phyloP scores from a whole-genome alignment of 2,329 filamentous ascomycete species.

The Elsinoe arachidis region DNA sequence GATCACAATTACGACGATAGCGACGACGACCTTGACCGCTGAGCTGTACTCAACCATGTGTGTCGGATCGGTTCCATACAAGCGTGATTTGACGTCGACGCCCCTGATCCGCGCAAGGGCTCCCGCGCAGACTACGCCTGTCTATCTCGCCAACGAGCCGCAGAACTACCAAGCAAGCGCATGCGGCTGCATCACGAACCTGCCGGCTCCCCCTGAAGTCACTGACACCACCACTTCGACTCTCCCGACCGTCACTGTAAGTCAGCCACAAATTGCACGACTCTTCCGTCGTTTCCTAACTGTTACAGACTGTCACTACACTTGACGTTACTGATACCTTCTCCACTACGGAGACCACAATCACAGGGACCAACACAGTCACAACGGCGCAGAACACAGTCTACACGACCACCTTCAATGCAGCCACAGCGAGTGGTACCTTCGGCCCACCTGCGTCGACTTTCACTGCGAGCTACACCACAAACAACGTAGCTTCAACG shows the following conservation, averaged over 20 bases:
- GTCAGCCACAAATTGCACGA: neutral
- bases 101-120: neutral
- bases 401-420: neutral
- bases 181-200: neutral
- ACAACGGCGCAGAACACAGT: neutral
- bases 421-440: neutral
- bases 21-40: no score
- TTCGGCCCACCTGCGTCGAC: neutral
- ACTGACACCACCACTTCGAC: neutral
- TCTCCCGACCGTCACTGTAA: neutral
- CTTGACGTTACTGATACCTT: neutral
- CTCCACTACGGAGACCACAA: conserved; percentile 19
- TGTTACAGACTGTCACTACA: neutral
- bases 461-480: neutral
- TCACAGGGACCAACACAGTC: neutral
- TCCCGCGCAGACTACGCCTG: neutral
- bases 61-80: neutral
- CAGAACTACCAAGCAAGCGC: neutral
- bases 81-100: neutral
- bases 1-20: no score
- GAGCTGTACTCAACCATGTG: neutral
- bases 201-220: neutral
- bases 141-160: neutral
- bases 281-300: neutral
- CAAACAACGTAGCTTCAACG: neutral